Conservation (phyloP, 129 eudicot genomes). For the Centrapalus pauciflorus region DNA sequence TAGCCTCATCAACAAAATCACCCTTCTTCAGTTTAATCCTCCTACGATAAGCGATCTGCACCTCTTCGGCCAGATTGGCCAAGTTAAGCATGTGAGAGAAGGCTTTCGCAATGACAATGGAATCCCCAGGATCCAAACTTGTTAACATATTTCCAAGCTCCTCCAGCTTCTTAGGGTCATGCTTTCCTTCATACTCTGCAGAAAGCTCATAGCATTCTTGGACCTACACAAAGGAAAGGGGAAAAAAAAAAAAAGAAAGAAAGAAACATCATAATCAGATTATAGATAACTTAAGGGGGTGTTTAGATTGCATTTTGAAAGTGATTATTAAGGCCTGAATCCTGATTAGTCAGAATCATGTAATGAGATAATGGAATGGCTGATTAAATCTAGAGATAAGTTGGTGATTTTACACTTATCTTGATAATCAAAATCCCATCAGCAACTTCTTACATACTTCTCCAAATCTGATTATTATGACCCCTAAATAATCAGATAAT, state of each 20-base stretch:
- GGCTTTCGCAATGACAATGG: conserved; percentile 85
- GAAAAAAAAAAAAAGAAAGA: no score
- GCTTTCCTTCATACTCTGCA: conserved; percentile 90
- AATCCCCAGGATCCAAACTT: conserved; percentile 95
- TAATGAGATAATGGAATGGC: no score
- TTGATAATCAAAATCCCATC: no score
- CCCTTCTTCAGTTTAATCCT: conserved; percentile 81
- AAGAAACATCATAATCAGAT: not conserved
- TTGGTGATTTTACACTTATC: no score
- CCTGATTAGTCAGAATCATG: no score
- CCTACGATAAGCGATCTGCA: conserved; percentile 87
- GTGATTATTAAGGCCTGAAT: not conserved
- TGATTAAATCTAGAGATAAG: no score
- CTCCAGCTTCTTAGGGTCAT: conserved; percentile 72
- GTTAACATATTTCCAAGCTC: conserved; percentile 85
- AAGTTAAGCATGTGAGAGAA: conserved; percentile 97
- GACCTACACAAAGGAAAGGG: conserved; percentile 67
- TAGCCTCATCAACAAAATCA: conserved; percentile 73
- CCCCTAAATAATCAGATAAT: not conserved
- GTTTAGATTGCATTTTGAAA: not conserved
- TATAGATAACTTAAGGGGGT: not conserved
- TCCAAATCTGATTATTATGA: no score
- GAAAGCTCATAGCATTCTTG: conserved; percentile 98
- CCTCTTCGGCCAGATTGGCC: conserved; percentile 99
- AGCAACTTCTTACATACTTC: no score